Evolutionary conservation across 768 basidiomycete genomes (phyloP).

Genomic region (Lentinula boryana): DNA sequence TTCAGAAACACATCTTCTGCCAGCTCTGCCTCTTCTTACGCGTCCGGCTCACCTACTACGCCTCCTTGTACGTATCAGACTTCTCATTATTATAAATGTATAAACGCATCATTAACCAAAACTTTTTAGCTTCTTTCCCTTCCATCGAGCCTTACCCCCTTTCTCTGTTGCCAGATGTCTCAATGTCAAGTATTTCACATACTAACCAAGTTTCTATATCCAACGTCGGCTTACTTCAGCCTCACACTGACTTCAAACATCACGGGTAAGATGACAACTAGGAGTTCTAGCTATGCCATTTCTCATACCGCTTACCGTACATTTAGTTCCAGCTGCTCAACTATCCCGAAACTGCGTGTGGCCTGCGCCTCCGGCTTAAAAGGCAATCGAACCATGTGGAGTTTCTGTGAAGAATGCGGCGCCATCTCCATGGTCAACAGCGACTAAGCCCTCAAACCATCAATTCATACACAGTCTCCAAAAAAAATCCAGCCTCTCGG

Average conservation of each 20-base stretch:
- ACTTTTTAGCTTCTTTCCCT: conserved; percentile 34
- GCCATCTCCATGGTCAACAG: conserved; percentile 84
- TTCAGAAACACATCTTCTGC: conserved; percentile 48
- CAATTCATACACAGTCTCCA: not conserved
- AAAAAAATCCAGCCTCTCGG: not conserved
- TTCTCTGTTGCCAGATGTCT: conserved; percentile 41
- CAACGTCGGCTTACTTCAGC: conserved; percentile 64
- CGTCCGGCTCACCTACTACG: conserved; percentile 37
- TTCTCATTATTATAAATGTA: not conserved
- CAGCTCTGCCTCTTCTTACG: conserved; percentile 56
- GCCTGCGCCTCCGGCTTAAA: conserved; percentile 67
- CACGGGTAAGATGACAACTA: conserved; percentile 52
- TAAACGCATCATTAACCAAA: not conserved
- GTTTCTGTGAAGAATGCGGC: conserved; percentile 83
- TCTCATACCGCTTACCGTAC: not conserved
- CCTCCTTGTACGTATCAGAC: conserved; percentile 37
- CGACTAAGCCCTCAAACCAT: conserved; percentile 26
- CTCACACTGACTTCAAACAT: conserved; percentile 52
- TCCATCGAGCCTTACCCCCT: conserved; percentile 57
- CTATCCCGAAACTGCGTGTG: conserved; percentile 79
- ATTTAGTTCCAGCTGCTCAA: conserved; percentile 58
- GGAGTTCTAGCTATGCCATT: not conserved
- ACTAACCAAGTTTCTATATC: conserved; percentile 35
- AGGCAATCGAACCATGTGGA: conserved; percentile 81
- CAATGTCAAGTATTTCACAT: conserved; percentile 42